phyloP scores from a whole-genome alignment of 495 filamentous ascomycete species.

The Penicillium riverlandense region DNA sequence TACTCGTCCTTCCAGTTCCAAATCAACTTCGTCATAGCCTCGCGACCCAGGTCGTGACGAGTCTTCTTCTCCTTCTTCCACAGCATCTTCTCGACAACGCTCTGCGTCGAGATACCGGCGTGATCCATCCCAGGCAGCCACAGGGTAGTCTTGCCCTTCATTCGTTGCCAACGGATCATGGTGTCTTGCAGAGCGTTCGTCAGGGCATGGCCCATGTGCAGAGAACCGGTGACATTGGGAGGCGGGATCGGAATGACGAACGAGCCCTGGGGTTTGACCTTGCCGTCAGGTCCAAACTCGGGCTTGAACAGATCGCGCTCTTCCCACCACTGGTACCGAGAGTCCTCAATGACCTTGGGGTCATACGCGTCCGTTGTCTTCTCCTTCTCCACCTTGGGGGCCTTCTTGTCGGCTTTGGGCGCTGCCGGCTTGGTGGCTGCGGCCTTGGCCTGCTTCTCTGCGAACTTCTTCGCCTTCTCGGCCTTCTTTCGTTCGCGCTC shows the following conservation, averaged over 20 bases:
- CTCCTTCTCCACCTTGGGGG: conserved; percentile 43
- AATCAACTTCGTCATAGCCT: conserved; percentile 50
- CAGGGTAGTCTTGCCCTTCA: conserved; percentile 60
- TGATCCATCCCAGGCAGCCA: conserved; percentile 73
- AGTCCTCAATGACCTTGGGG: conserved; percentile 47
- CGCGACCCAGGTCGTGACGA: conserved; percentile 58
- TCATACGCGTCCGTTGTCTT: conserved; percentile 51
- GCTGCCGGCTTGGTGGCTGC: conserved; percentile 32
- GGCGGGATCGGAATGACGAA: conserved; percentile 73
- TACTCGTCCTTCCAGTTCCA: conserved; percentile 70
- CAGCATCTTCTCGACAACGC: conserved; percentile 71
- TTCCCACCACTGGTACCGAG: conserved; percentile 56
- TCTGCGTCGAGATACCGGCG: conserved; percentile 71
- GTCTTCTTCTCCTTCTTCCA: conserved; percentile 60
- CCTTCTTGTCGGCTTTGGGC: conserved; percentile 47
- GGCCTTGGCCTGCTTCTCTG: conserved; percentile 50
- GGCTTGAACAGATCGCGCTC: conserved; percentile 65
- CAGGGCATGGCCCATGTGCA: conserved; percentile 68
- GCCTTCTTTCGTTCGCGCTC: conserved; percentile 53
- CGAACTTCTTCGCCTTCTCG: conserved; percentile 53
- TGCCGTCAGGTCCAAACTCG: conserved; percentile 55
- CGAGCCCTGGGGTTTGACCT: conserved; percentile 57
- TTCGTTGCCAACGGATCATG: conserved; percentile 64
- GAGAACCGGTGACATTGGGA: conserved; percentile 68
- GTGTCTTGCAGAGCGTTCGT: conserved; percentile 64